phyloP scores from a whole-genome alignment of 768 basidiomycete species.

The Favolaschia claudopus region DNA sequence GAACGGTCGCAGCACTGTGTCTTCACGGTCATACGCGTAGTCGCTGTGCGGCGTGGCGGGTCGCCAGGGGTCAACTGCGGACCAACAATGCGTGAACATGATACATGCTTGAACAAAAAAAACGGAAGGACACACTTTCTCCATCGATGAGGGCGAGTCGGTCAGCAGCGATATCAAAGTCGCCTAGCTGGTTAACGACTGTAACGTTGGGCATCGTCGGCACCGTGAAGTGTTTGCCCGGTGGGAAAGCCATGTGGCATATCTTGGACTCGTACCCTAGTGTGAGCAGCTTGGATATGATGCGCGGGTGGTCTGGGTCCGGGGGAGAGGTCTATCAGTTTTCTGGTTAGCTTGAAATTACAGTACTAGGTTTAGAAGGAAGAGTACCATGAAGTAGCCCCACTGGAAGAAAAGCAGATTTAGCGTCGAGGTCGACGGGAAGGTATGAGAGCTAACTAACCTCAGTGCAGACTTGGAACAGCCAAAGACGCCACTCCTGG shows the following conservation, averaged over 20 bases:
- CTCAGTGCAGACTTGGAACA: constrained; percentile 86
- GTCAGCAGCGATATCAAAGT: constrained; percentile 82
- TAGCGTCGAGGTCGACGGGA: background rate
- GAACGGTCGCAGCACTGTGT: constrained; percentile 80
- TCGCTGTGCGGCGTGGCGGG: constrained; percentile 85
- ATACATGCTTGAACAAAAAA: background rate
- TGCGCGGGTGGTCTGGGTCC: constrained; percentile 69
- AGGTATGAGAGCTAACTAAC: background rate
- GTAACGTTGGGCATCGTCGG: constrained; percentile 81
- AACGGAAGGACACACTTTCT: constrained; percentile 56
- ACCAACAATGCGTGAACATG: background rate
- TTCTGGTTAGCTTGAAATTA: background rate
- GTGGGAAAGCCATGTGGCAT: constrained; percentile 79
- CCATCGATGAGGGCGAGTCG: constrained; percentile 89
- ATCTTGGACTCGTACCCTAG: constrained; percentile 75
- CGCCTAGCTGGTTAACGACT: constrained; percentile 84
- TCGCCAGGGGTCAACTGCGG: constrained; percentile 87
- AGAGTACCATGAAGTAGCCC: constrained; percentile 87
- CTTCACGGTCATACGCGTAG: constrained; percentile 70
- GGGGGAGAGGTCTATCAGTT: constrained; percentile 76
- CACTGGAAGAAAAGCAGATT: constrained; percentile 56
- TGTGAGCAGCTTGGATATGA: constrained; percentile 81
- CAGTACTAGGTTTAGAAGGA: background rate
- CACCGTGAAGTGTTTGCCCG: constrained; percentile 77
- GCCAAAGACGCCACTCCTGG: constrained; percentile 87